A percentile compares a stretch with the other conserved stretches of the same genome.
Conservation (phyloP, 73 alveolate species). For the Paramecium pentaurelia region DNA sequence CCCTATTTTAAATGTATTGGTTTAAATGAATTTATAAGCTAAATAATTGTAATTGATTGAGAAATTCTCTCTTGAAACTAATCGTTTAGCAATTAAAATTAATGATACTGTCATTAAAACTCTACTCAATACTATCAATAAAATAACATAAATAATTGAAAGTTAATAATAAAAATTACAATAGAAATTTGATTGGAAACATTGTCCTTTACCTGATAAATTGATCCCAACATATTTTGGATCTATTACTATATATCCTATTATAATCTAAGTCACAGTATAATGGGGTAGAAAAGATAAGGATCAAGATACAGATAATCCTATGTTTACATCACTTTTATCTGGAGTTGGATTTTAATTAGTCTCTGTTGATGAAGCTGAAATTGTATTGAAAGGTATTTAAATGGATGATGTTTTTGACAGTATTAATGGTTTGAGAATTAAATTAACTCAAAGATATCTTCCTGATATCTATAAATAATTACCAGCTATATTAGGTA, state of each 20-base stretch:
- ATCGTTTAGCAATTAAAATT: neutral
- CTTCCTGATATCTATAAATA: conserved; percentile 60
- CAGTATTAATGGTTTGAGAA: conserved; percentile 57
- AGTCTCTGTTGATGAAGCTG: conserved; percentile 81
- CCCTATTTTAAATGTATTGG: neutral
- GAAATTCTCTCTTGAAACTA: neutral
- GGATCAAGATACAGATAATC: neutral
- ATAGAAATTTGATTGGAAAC: conserved; percentile 36
- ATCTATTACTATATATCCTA: conserved; percentile 17
- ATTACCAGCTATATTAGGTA: conserved; percentile 79
- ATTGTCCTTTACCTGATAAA: conserved; percentile 35
- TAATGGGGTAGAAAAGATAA: neutral
- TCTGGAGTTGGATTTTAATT: conserved; percentile 78
- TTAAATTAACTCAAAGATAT: conserved; percentile 62
- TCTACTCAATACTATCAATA: neutral
- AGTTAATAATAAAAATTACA: neutral
- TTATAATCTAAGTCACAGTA: neutral
- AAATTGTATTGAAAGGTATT: conserved; percentile 69
- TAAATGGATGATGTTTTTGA: conserved; percentile 68
- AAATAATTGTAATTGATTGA: neutral
- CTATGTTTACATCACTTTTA: conserved; percentile 37
- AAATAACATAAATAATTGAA: neutral
- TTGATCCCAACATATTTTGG: conserved; percentile 46
- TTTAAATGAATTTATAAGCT: neutral
- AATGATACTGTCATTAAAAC: neutral